These are phyloP conservation scores for Hypomontagnella submonticulosa DNA, from an alignment of 495 filamentous ascomycete genomes.

Conservation along the genomic window DNA sequence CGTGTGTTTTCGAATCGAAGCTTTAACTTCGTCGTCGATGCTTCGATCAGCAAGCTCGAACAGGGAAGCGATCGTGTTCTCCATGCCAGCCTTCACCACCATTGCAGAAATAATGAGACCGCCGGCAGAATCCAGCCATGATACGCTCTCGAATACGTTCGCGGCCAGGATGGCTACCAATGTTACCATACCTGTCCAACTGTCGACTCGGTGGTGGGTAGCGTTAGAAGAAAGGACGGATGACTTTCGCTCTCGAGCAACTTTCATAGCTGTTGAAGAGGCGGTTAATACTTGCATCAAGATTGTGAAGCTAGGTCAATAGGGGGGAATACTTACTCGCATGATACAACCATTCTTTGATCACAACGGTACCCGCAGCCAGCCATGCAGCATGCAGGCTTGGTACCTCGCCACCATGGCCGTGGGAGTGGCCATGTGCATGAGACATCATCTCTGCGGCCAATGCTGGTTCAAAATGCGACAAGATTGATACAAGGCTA, in stretches of 20 bases:
- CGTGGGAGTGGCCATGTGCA: constrained; percentile 69
- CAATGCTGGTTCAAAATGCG: constrained; percentile 74
- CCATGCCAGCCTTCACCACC: constrained; percentile 90
- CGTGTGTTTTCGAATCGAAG: constrained; percentile 71
- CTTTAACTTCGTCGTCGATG: constrained; percentile 83
- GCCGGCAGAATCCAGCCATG: constrained; percentile 95
- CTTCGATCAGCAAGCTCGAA: constrained; percentile 90
- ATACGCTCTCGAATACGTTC: constrained; percentile 83
- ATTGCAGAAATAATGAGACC: constrained; percentile 90
- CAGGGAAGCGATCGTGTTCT: constrained; percentile 82
- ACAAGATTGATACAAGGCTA: constrained; percentile 76
- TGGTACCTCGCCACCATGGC: constrained; percentile 74
- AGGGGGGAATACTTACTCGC: constrained; percentile 74
- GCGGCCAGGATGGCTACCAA: constrained; percentile 86
- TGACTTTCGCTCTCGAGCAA: constrained; percentile 92
- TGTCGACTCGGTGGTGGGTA: constrained; percentile 95
- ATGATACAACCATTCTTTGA: constrained; percentile 98
- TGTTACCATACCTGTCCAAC: constrained; percentile 91
- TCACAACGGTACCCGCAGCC: constrained; percentile 85
- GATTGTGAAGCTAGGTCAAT: background rate
- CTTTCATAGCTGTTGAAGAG: constrained; percentile 80
- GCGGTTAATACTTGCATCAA: constrained; percentile 27
- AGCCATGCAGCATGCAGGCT: constrained; percentile 95
- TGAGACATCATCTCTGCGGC: constrained; percentile 70
- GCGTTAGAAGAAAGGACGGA: constrained; percentile 98